phyloP scores from a whole-genome alignment of 805 yeast genomes.

The Metschnikowia henanensis region DNA sequence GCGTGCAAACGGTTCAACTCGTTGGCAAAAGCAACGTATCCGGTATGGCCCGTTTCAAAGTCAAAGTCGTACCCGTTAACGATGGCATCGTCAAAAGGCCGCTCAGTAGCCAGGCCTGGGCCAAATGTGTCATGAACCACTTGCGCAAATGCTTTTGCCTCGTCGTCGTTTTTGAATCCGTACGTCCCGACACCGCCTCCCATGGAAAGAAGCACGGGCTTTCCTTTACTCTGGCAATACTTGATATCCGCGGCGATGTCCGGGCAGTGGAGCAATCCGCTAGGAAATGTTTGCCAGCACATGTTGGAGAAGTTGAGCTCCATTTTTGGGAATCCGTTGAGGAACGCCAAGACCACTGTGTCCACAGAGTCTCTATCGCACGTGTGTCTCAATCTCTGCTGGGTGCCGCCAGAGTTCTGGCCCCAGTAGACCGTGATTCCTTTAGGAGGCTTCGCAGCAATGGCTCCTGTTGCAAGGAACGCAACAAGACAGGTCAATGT shows the following conservation, averaged over 20 bases:
- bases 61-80: slow-evolving; percentile 76
- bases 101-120: slow-evolving; percentile 31
- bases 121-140: slow-evolving; percentile 42
- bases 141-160: slow-evolving; percentile 56
- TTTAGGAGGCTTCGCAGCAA: slow-evolving; percentile 3
- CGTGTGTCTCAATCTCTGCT: slow-evolving; percentile 45
- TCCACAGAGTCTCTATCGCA: slow-evolving; percentile 72
- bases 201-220: slow-evolving; percentile 15
- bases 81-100: slow-evolving; percentile 46
- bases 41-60: slow-evolving; percentile 40
- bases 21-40: slow-evolving; percentile 39
- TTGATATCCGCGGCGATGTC: slow-evolving; percentile 15
- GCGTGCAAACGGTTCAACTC: slow-evolving; percentile 10
- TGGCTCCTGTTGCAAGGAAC: not conserved
- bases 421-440: slow-evolving; percentile 88
- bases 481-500: not conserved
- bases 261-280: slow-evolving; percentile 26
- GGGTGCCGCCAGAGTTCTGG: slow-evolving; percentile 59
- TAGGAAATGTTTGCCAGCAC: slow-evolving; percentile 45
- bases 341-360: slow-evolving; percentile 69
- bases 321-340: slow-evolving; percentile 53
- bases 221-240: slow-evolving; percentile 14
- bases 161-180: slow-evolving; percentile 49
- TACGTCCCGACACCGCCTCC: slow-evolving; percentile 62
- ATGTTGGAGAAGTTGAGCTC: slow-evolving; percentile 55